Evolutionary conservation across 768 basidiomycete species (phyloP), one percentile per base, ranked within the genome.

Genomic region (Tulasnella sp.): DNA sequence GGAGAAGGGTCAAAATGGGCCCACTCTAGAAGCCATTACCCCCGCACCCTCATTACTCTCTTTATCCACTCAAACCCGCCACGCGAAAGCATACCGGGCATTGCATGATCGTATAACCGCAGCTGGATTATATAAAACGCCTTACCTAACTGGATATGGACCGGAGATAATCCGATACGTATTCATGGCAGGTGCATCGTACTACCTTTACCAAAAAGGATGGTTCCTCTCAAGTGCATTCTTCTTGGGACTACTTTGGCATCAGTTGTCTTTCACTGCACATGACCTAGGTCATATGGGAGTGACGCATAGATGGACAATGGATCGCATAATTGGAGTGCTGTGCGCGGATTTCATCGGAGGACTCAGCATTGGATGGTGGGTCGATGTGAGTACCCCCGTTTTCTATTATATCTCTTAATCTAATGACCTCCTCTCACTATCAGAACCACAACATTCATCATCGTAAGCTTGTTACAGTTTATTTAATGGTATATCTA

Each of bases 221-320:
- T 86, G 83, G 80, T 73, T 82, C 58, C 65, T 84, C 48, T 62
- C 72, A 45, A 89, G 86, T 54, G 88, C 92, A 2, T 58, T 86
- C 42, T 81, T 73, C 58, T 78, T 98, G 4, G 95, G 95, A 5
- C 66, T 90, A 41, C 73, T 87, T 62, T 98, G 89, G 89, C 95
- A 99, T 61, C 95, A 98, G 62, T 72, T 98, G 49, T 80, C 85
- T 31, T 98, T 99, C 65, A 73, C 74, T 49, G 91, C 76, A 29
- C 95, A 99, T 64, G 95, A 99, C 66, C 76, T 95, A 8, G 95
- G 93, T 2, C 95, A 99, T 67, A 78, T 85, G 67, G 89, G 89
- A 29, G 81, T 98, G 54, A 92, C 90, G 5, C 90, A 92, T 54
- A 68, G 82, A 60, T 93, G 89, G 83, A 65, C 72, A 13, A 66